Base-by-base conservation (phyloP, 2,329 filamentous ascomycete genomes). In the Talaromyces sp. region DNA sequence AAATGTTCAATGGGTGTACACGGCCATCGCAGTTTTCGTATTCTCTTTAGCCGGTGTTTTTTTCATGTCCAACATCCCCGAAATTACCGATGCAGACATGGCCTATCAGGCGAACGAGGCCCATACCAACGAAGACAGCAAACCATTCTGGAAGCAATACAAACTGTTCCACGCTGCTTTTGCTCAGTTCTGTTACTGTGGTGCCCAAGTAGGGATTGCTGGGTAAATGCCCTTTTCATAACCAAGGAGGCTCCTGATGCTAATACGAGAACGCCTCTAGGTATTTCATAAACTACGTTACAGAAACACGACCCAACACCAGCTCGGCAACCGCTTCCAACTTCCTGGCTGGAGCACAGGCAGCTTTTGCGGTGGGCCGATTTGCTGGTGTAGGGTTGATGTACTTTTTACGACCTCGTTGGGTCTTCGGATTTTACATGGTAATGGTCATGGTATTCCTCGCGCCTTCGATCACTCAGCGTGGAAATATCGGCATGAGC, bases 161-260 rank as follows among this genome's bases (percentile, higher is more conserved):
- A 86, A 87, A 27, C 82, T 93, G 2, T 92, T 93, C 82, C 89
- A 92, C 71, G 91, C 89, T 13, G 85, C 89, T 0, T 85, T 88
- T 69, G 88, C 90, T 0, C 90, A 94, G 69, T 93, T 93, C 77
- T 91, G 88, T 74, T 95, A 94, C 74, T 89, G 91, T 0, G 91
- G 91, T 57, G 87, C 90, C 0, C 92, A 96, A 71, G 75, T 84
- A 67, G 70, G 74, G 43, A 77, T 84, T 70, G 78, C 83, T 45
- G 43, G 43, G 43, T 45, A 45, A 19, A n/a, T 45, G 1, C n/a
- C 8, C 22, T 45, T 22, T 9, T 45, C 1, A 22, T 19, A 8
- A 1, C 10, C 10, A 2, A 10, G 11, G n/a, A 13, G 19, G 22
- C 5, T 22, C 2, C 52, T 27, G 39, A 50, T 5, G n/a, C 24